Percentiles rank a stretch among this genome's conserved stretches.
phyloP scores from a whole-genome alignment of 1,284 basidiomycete genomes.

The Porodaedalea pini region DNA sequence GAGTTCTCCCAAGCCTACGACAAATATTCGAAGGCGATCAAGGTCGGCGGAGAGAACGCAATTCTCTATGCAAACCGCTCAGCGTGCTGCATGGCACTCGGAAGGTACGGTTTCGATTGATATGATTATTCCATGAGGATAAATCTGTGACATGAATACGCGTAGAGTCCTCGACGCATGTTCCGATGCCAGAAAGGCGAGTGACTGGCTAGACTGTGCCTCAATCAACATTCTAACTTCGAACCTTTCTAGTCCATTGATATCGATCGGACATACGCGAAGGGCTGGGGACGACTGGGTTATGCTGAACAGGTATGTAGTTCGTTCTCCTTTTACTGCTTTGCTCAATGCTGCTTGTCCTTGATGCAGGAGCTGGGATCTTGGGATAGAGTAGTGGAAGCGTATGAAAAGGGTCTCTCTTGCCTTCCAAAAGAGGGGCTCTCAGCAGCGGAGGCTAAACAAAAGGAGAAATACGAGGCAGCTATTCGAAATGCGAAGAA shows the following conservation, averaged over 20 bases:
- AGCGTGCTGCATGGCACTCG: conserved; percentile 29
- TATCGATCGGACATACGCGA: not conserved
- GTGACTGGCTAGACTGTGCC: not conserved
- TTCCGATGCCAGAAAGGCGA: conserved; percentile 3
- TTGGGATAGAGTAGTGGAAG: conserved; percentile 12
- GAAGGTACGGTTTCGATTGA: conserved; percentile 3
- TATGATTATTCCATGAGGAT: not conserved
- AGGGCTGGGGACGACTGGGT: conserved; percentile 2
- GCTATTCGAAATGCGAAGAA: conserved; percentile 22
- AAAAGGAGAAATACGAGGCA: conserved; percentile 29
- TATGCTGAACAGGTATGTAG: not conserved
- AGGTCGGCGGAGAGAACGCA: conserved; percentile 30
- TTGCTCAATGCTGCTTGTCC: not conserved
- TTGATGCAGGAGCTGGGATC: not conserved
- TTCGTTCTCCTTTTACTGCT: not conserved
- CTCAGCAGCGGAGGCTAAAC: conserved; percentile 25
- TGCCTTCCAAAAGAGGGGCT: conserved; percentile 25
- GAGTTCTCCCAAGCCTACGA: conserved; percentile 31
- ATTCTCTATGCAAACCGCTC: conserved; percentile 37
- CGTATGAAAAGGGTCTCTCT: conserved; percentile 28
- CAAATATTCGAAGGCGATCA: conserved; percentile 36
- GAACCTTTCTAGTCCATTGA: not conserved
- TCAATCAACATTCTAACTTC: not conserved
- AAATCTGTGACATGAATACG: not conserved
- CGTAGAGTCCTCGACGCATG: conserved; percentile 8